phyloP scores from a whole-genome alignment of 1,139 yeast genomes.

The Blastobotrys serpentis region DNA sequence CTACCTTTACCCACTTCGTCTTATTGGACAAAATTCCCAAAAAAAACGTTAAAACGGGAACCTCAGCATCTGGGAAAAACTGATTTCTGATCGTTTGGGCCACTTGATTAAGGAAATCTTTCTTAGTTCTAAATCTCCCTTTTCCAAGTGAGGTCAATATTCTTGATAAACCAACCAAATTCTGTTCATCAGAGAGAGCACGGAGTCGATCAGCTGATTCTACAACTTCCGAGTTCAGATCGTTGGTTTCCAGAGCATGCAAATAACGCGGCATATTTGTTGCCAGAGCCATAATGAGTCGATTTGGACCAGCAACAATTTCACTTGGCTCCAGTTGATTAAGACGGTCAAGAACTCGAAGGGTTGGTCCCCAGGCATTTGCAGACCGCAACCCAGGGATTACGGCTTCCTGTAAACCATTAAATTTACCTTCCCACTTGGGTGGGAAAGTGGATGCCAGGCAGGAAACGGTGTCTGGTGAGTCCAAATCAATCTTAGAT shows the following conservation, averaged over 20 bases:
- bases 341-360: constrained; percentile 70
- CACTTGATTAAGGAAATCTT: constrained; percentile 82
- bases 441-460: constrained; percentile 86
- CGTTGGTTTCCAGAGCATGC: constrained; percentile 66
- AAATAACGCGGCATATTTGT: constrained; percentile 82
- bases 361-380: constrained; percentile 73
- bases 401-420: constrained; percentile 78
- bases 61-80: constrained; percentile 75
- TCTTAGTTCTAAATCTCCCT: constrained; percentile 78
- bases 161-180: constrained; percentile 62
- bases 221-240: constrained; percentile 40
- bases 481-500: constrained; percentile 80
- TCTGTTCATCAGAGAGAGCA: constrained; percentile 57
- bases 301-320: constrained; percentile 63
- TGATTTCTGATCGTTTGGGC: constrained; percentile 62
- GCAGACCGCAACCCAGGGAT: constrained; percentile 82
- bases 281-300: constrained; percentile 69
- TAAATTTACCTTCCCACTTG: constrained; percentile 93
- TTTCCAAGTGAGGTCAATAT: constrained; percentile 75
- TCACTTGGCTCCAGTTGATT: constrained; percentile 68
- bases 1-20: constrained; percentile 72
- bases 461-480: constrained; percentile 82
- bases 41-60: constrained; percentile 69
- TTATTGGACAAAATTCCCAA: constrained; percentile 78
- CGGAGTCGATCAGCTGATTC: constrained; percentile 43